Base-by-base conservation (phyloP, 208 protist genomes). In the Crithidia bombi region DNA sequence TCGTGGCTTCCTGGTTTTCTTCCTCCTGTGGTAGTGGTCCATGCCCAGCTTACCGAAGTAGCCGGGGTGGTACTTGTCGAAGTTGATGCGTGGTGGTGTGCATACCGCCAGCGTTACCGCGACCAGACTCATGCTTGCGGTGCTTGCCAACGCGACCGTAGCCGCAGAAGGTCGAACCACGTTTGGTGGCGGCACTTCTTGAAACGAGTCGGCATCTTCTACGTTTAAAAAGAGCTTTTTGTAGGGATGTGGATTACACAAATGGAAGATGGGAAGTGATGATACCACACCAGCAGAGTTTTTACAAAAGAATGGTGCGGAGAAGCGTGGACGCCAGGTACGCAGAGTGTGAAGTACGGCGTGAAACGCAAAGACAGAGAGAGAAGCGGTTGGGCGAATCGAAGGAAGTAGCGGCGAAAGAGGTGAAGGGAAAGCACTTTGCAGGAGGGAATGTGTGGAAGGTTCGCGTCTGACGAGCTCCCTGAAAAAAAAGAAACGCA, bases 1-100 rank as follows among this genome's bases (percentile, higher is more conserved):
- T 97, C 61, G 98, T 95, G 85, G 90, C 96, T 80, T 96, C 78
- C 38, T 92, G 41, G 81, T 98, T n/a, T n/a, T 94, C 66, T 98
- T 95, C 76, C 94, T 97, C 61, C 88, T 81, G 84, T 95, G 84
- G 89, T 99, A 98, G 89, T 99, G 89, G 69, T 99, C 85, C 98
- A 99, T 99, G 89, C 99, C 99, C 39, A 99, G 91, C 96, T 99
- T 99, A 82, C 99, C 99, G 82, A 99, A 99, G 92, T 99, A 99
- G 69, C 98, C 99, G 67, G 99, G 99, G 85, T 99, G 99, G 96
- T 99, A 99, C 94, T 99, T 99, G 87, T 99, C 96, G 74, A 99
- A 98, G 90, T 97, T 98, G 83, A 99, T 99, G 65, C 99, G n/a
- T n/a, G 91, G 91, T 99, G 98, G 85, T 99, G 92, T 99, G 97